A percentile compares a stretch with the other conserved stretches of the same genome.
Evolutionary conservation across 345 rosid species (phyloP).

Genomic region (Bruguiera parviflora): DNA sequence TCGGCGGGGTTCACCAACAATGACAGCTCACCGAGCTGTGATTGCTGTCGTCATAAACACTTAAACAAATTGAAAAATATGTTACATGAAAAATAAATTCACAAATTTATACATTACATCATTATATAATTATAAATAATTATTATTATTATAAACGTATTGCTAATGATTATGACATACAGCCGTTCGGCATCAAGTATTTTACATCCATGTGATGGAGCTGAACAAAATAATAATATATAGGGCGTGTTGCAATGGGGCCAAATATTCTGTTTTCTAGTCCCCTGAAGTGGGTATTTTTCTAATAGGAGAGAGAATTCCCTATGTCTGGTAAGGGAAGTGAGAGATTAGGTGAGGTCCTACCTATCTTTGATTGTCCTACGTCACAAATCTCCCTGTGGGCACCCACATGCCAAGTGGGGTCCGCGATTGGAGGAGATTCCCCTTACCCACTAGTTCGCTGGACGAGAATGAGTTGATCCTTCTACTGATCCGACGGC

Average conservation of each 20-base stretch:
- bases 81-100: no score
- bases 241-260: conserved; percentile 7
- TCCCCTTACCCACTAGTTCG: neutral
- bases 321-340: neutral
- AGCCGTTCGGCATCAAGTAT: no score
- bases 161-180: no score
- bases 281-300: neutral
- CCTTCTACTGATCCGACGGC: conserved; percentile 16
- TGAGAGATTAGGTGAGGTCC: conserved; percentile 14
- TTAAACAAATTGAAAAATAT: neutral
- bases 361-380: conserved; percentile 20
- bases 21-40: conserved; percentile 32
- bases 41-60: conserved; percentile 7
- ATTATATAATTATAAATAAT: no score
- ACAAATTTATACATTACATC: no score
- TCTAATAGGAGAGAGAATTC: neutral
- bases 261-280: conserved; percentile 12
- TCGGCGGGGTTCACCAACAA: conserved; percentile 15
- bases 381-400: conserved; percentile 11
- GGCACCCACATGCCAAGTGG: conserved; percentile 8
- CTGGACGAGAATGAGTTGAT: neutral
- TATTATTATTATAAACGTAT: no score
- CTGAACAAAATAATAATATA: neutral
- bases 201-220: no score
- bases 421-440: neutral